Evolutionary conservation across 192 early-diverging fungal genomes (phyloP), one percentile per base, ranked within the genome.

Genomic region (Haplosporangium gracile): DNA sequence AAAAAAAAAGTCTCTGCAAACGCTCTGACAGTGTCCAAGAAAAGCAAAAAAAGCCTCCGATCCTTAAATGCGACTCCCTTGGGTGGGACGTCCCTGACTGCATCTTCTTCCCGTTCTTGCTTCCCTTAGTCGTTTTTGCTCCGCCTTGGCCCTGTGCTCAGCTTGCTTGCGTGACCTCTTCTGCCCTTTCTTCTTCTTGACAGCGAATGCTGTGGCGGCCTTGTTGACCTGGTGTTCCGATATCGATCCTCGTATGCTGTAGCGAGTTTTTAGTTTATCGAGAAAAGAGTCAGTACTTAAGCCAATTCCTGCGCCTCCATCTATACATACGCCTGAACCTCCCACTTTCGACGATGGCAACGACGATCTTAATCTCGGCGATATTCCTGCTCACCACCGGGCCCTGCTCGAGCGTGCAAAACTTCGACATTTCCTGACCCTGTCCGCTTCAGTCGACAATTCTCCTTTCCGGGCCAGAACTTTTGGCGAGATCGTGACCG

Each of bases 11-110:
- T 13, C 76, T 53, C 72, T 89, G 77, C 16, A 91, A 68, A 8
- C 88, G 90, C 1, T 83, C 90, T 2, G 81, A 91, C 80, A 32
- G 83, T 88, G 26, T 82, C 82, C 4, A 91, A 49, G 60, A 89
- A 91, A 6, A 38, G 68, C 47, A 91, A 77, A 38, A 91, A 80
- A 1, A 91, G 71, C 26, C 82, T 77, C 15, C 83, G 73, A 71
- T 88, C 82, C 15, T 80, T 74, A 70, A 78, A 89, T 2, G 85
- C 80, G 0, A 88, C 80, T n/a, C 89, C 75, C 38, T 89, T 89
- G 18, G 78, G 81, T 5, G 84, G 77, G 20, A 78, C 32, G 5
- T 68, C 47, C 22, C n/a, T 29, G n/a, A 38, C 51, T 29, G 34
- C 43, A 16, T 47, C 68, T 1, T 78, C 77, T 6, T 68, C 51